Evolutionary conservation across 2,329 filamentous ascomycete species (phyloP).

Genomic region (Bisporella sp.): DNA sequence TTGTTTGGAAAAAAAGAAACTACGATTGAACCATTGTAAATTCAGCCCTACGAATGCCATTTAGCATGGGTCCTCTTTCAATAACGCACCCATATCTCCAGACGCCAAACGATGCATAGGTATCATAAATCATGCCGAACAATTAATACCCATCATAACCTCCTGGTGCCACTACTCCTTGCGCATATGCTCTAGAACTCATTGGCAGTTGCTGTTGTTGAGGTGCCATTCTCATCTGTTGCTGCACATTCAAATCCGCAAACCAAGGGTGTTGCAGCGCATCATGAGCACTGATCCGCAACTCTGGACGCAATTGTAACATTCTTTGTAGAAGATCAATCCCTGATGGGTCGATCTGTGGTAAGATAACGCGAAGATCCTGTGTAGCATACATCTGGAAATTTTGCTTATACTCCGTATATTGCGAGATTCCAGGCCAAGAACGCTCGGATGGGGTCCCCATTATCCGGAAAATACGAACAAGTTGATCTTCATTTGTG

Average conservation of each 20-base stretch:
- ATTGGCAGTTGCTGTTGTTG: conserved; percentile 12
- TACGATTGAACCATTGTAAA: too few relatives aligned
- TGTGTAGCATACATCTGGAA: conserved; percentile 94
- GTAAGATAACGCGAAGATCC: conserved; percentile 78
- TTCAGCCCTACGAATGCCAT: too few relatives aligned
- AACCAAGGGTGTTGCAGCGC: conserved; percentile 94
- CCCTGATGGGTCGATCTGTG: conserved; percentile 80
- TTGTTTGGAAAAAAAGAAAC: too few relatives aligned
- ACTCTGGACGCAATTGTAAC: conserved; percentile 87
- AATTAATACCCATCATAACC: conserved; percentile 18
- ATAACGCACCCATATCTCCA: too few relatives aligned
- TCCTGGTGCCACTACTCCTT: conserved; percentile 16
- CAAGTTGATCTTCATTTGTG: conserved; percentile 94
- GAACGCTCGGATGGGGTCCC: conserved; percentile 91
- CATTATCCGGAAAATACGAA: conserved; percentile 98
- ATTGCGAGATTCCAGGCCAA: conserved; percentile 91
- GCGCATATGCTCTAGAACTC: conserved; percentile 21
- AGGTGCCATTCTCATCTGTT: conserved; percentile 18
- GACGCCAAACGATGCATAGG: neutral
- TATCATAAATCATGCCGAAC: conserved; percentile 3
- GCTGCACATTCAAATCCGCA: conserved; percentile 47
- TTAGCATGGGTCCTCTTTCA: too few relatives aligned
- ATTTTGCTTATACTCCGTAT: conserved; percentile 95
- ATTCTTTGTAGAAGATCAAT: conserved; percentile 84
- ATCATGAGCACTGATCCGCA: conserved; percentile 80